A percentile compares a stretch with the other conserved stretches of the same genome.
These are phyloP conservation scores for Bothriochloa decipiens DNA, from an alignment of 176 grass and related monocot species.

Conservation along the genomic window DNA sequence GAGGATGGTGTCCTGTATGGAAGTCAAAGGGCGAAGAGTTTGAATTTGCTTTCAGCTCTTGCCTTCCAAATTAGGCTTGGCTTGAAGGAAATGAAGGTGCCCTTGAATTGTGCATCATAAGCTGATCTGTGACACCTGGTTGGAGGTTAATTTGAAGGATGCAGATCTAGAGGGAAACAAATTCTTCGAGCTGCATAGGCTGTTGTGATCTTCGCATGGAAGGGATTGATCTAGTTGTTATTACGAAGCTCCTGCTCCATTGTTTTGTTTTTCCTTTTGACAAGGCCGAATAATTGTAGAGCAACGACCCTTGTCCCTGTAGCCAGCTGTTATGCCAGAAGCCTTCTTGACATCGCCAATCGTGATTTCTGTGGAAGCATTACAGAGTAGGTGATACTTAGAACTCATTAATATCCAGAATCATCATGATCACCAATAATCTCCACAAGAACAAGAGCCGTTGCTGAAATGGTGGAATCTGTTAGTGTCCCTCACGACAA, in stretches of 20 bases:
- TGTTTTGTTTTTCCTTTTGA: not conserved
- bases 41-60: not conserved
- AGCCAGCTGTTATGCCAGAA: not conserved
- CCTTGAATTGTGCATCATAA: not conserved
- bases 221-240: not conserved
- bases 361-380: not conserved
- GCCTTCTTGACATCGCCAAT: not conserved
- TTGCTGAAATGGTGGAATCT: constrained; percentile 72
- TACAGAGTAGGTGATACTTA: not conserved
- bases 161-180: not conserved
- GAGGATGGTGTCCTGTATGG: not conserved
- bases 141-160: not conserved
- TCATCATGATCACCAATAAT: constrained; percentile 67
- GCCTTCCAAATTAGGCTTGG: not conserved
- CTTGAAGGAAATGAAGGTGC: not conserved
- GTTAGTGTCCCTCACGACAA: constrained; percentile 76
- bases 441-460: constrained; percentile 75
- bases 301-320: not conserved
- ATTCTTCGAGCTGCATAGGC: not conserved
- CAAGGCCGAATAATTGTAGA: not conserved
- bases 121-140: not conserved
- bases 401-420: not conserved
- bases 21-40: not conserved
- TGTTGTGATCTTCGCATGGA: not conserved
- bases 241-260: not conserved